Evolutionary conservation across 2,329 filamentous ascomycete genomes (phyloP).

Genomic region (Beauveria rudraprayagi): DNA sequence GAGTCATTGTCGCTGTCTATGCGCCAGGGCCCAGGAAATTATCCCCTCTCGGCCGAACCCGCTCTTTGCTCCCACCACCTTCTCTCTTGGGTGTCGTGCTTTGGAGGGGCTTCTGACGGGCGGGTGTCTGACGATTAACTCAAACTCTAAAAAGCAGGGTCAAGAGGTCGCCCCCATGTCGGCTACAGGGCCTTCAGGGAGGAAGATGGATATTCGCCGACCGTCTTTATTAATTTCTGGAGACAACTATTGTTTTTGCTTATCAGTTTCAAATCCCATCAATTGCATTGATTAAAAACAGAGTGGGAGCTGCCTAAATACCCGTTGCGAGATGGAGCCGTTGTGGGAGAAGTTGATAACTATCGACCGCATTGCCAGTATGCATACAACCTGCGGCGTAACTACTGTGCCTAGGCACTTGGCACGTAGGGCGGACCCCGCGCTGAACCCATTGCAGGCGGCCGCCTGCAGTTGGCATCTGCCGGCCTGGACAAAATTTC

Average conservation of each 20-base stretch:
- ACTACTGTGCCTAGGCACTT: no score
- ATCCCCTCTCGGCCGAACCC: not conserved
- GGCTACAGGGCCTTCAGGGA: no score
- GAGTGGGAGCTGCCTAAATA: no score
- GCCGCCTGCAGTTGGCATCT: not conserved
- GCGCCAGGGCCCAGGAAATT: not conserved
- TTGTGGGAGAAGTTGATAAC: no score
- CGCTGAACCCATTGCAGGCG: not conserved
- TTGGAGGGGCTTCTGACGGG: not conserved
- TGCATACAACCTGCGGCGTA: no score
- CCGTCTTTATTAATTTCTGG: not conserved
- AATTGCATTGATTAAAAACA: no score
- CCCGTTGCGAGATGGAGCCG: no score
- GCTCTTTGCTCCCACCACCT: not conserved
- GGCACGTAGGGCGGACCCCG: no score
- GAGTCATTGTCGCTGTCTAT: not conserved
- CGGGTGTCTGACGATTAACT: not conserved
- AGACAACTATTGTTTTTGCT: not conserved
- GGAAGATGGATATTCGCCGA: not conserved
- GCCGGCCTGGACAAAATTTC: no score
- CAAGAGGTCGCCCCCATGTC: not conserved
- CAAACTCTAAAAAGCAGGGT: not conserved
- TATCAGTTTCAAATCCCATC: no score
- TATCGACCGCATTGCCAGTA: no score
- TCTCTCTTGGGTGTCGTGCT: not conserved